phyloP scores from a whole-genome alignment of 169 alveolate species.

The Plasmodium fragile region DNA sequence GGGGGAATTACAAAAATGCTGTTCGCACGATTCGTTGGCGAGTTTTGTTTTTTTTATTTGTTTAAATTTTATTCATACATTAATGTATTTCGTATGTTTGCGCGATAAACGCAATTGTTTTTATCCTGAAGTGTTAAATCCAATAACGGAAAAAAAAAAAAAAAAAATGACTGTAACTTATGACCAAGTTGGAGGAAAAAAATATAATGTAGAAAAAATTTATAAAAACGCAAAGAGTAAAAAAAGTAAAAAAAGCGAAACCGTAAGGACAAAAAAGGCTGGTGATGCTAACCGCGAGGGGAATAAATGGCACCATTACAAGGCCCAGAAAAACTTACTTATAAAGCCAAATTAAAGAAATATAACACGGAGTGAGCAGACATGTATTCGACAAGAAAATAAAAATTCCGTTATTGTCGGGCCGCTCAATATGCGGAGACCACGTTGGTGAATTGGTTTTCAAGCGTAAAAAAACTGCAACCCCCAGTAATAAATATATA shows the following conservation, averaged over 20 bases:
- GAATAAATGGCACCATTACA: neutral
- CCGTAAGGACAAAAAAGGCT: neutral
- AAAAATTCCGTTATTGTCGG: neutral
- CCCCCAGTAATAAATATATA: neutral
- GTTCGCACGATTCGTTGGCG: neutral
- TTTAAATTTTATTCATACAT: neutral
- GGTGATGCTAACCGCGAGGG: neutral
- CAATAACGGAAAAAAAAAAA: neutral
- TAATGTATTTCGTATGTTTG: neutral
- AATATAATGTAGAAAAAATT: neutral
- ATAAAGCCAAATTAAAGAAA: neutral
- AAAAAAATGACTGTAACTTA: neutral
- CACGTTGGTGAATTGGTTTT: neutral
- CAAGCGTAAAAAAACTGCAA: neutral
- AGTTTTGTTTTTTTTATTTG: neutral
- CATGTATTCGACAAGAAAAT: neutral
- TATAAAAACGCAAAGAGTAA: neutral
- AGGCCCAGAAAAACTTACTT: neutral
- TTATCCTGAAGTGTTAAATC: neutral
- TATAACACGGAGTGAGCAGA: neutral
- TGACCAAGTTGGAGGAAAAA: neutral
- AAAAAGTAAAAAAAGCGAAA: neutral
- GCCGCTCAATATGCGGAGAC: neutral
- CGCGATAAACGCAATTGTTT: neutral
- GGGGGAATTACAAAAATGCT: neutral